phyloP scores from a whole-genome alignment of 768 basidiomycete genomes.

The Boletus bicolor region DNA sequence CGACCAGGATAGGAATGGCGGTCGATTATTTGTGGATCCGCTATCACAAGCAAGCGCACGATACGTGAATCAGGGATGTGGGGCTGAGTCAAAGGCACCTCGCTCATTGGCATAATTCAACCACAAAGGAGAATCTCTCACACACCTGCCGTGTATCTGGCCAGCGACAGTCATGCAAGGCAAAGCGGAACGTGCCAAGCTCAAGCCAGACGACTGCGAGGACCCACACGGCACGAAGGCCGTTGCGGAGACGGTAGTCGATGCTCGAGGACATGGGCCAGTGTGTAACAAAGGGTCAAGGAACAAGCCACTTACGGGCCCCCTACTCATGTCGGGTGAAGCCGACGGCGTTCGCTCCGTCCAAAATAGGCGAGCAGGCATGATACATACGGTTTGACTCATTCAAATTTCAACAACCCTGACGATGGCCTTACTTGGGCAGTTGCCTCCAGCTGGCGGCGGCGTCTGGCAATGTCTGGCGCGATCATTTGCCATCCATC shows the following conservation, averaged over 20 bases:
- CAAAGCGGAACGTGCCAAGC: constrained; percentile 50
- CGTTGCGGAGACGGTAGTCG: constrained; percentile 24
- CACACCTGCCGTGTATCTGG: constrained; percentile 44
- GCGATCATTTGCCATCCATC: neutral
- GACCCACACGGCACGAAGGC: constrained; percentile 59
- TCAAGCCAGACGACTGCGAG: constrained; percentile 70
- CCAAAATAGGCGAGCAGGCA: neutral
- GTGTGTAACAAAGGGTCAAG: neutral
- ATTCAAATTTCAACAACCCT: neutral
- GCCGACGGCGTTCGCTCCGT: neutral
- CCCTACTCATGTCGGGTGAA: constrained; percentile 3
- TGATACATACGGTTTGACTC: too few relatives aligned
- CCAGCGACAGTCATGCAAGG: constrained; percentile 55
- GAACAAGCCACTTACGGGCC: too few relatives aligned
- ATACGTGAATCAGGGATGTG: constrained; percentile 19
- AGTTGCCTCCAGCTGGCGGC: too few relatives aligned
- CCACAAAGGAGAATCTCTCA: constrained; percentile 7
- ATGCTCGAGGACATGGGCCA: constrained; percentile 2
- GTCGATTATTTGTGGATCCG: constrained; percentile 88
- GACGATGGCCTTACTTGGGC: too few relatives aligned
- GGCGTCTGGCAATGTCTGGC: neutral
- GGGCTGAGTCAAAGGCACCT: constrained; percentile 11
- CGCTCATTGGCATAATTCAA: neutral
- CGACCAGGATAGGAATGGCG: constrained; percentile 69
- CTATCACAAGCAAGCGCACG: constrained; percentile 59